Conservation (phyloP, 192 early-diverging fungal species). For the Jimgerdemannia lactiflua region DNA sequence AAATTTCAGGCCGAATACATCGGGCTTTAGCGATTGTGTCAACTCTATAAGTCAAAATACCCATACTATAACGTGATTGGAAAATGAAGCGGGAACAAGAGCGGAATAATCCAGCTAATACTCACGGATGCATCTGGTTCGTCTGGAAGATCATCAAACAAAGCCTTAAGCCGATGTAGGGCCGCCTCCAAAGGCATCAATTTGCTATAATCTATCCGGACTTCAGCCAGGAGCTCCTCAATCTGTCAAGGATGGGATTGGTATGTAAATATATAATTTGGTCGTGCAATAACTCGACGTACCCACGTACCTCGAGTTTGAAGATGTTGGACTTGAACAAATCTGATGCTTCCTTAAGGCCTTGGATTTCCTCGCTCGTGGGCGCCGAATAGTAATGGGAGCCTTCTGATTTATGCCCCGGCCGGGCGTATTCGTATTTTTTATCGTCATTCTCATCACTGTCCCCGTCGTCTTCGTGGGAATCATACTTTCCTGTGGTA, state of each 20-base stretch:
- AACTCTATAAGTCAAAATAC: too few relatives aligned
- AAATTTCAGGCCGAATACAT: slow-evolving; percentile 24
- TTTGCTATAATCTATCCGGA: slow-evolving; percentile 58
- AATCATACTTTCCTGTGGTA: slow-evolving; percentile 15
- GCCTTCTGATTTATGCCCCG: slow-evolving; percentile 29
- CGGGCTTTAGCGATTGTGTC: too few relatives aligned
- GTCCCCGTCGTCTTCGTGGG: slow-evolving; percentile 37
- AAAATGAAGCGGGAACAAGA: too few relatives aligned
- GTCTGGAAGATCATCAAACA: slow-evolving; percentile 58
- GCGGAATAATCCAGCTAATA: not conserved
- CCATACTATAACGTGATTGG: too few relatives aligned
- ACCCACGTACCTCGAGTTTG: slow-evolving; percentile 67
- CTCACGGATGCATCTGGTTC: slow-evolving; percentile 51
- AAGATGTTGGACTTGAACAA: slow-evolving; percentile 92
- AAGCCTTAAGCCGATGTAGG: slow-evolving; percentile 64
- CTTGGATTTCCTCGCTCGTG: slow-evolving; percentile 80
- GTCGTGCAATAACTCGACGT: slow-evolving; percentile 27
- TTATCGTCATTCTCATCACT: slow-evolving; percentile 41
- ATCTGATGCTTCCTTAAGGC: slow-evolving; percentile 76
- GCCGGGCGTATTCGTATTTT: slow-evolving; percentile 30
- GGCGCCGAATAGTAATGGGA: slow-evolving; percentile 46
- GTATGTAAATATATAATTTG: slow-evolving; percentile 15
- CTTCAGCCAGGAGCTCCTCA: slow-evolving; percentile 72
- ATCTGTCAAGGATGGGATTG: slow-evolving; percentile 38
- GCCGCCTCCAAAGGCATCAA: slow-evolving; percentile 56